A percentile compares a stretch with the other conserved stretches of the same genome.
These are phyloP conservation scores for Starmera caribaea DNA, from an alignment of 805 yeast species.

Conservation along the genomic window DNA sequence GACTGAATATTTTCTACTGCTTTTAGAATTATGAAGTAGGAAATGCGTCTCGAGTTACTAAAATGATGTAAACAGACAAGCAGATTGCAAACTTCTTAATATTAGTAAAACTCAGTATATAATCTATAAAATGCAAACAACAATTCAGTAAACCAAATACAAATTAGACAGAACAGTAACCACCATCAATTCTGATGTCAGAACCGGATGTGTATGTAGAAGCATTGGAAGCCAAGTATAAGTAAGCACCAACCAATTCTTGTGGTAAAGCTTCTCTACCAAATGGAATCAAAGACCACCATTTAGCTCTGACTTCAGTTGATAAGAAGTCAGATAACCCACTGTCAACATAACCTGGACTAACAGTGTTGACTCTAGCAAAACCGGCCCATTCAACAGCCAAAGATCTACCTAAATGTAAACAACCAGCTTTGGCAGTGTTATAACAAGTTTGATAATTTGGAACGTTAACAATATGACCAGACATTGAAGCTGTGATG, in stretches of 20 bases:
- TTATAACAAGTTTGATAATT: slow-evolving; percentile 82
- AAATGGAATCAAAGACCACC: slow-evolving; percentile 49
- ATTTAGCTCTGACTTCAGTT: slow-evolving; percentile 31
- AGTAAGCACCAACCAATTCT: slow-evolving; percentile 72
- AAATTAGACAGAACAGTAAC: slow-evolving; percentile 31
- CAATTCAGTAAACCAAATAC: background rate
- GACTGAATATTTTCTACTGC: no score
- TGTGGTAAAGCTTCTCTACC: slow-evolving; percentile 69
- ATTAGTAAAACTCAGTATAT: no score
- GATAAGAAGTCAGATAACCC: slow-evolving; percentile 47
- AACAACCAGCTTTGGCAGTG: slow-evolving; percentile 74
- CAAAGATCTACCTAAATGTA: slow-evolving; percentile 61
- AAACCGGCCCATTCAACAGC: slow-evolving; percentile 87
- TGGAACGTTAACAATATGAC: slow-evolving; percentile 78
- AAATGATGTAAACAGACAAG: no score
- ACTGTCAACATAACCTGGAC: slow-evolving; percentile 82
- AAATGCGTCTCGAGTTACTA: no score
- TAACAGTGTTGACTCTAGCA: slow-evolving; percentile 75
- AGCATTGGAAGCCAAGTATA: slow-evolving; percentile 75
- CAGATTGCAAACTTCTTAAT: no score
- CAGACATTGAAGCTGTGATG: slow-evolving; percentile 86
- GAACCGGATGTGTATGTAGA: slow-evolving; percentile 73
- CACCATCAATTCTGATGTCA: slow-evolving; percentile 74
- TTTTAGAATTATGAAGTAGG: no score
- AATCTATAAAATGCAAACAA: no score